Base-by-base conservation (phyloP, 768 basidiomycete genomes). In the Podaxis mareebaensis region DNA sequence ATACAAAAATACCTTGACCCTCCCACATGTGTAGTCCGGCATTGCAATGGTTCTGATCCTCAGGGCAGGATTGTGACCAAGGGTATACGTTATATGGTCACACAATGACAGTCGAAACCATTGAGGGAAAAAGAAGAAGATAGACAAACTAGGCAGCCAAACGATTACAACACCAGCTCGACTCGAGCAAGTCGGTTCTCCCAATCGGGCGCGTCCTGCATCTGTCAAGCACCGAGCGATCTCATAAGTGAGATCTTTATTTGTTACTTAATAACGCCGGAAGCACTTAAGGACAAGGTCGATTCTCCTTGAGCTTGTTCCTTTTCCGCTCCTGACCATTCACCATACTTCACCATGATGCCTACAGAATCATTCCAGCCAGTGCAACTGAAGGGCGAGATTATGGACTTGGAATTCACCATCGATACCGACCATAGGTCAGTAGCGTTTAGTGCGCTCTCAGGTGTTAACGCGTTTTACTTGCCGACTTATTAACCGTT, bases 341-440 rank as follows among this genome's bases (percentile, higher is more conserved):
- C 24, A 56, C 54, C 36, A 44, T 44, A 53, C 60, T 61, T 53
- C 67, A 76, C 78, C 75, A 82, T 81, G 80, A 85, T 86, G 79
- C 73, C 81, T 77, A 75, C 85, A 72, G 80, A 85, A 72, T 74
- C 79, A 65, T 83, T 82, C 71, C 82, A 80, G 68, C 79, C 83
- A 65, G 74, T 86, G 57, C 89, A 89, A 70, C 83, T 88, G 73
- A 91, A 91, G 74, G 86, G 87, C 73, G 88, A 89, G 74, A 81
- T 89, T 67, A 88, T 91, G 85, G 90, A 91, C 76, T 81, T 91
- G 63, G 90, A 92, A 69, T 89, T 88, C 77, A 83, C 83, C 61
- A 76, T 85, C 62, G 89, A 90, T 75, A 88, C 84, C 22, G 85
- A 89, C 78, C 88, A 90, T 69, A 83, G 83, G 83, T 82, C 66